These are phyloP conservation scores for Dissophora ornata DNA, from an alignment of 192 early-diverging fungal species.

Conservation along the genomic window DNA sequence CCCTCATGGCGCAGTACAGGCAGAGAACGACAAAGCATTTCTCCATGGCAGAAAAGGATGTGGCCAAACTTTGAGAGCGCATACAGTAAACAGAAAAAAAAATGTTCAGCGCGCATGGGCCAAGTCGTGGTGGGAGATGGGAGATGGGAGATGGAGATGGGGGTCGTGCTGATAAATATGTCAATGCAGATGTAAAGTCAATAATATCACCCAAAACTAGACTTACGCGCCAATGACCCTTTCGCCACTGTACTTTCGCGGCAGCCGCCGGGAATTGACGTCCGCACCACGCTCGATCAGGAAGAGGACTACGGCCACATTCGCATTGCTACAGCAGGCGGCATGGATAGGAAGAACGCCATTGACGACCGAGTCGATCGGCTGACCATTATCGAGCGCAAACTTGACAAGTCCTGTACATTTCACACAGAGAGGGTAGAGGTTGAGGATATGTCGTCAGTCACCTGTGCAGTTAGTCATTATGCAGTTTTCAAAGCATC, in stretches of 20 bases:
- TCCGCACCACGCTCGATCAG: slow-evolving; percentile 79
- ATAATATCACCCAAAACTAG: background rate
- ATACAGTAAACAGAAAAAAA: background rate
- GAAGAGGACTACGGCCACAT: slow-evolving; percentile 72
- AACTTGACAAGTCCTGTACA: slow-evolving; percentile 69
- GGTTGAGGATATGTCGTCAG: too few relatives aligned
- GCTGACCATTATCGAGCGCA: slow-evolving; percentile 74
- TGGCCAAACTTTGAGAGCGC: background rate
- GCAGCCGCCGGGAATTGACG: slow-evolving; percentile 66
- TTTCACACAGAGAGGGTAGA: too few relatives aligned
- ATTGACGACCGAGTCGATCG: slow-evolving; percentile 75
- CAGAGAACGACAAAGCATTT: too few relatives aligned
- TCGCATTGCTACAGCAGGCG: slow-evolving; percentile 70
- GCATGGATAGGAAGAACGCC: slow-evolving; percentile 79
- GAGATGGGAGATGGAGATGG: background rate
- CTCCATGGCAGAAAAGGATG: too few relatives aligned
- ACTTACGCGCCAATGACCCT: slow-evolving; percentile 32
- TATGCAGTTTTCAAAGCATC: too few relatives aligned
- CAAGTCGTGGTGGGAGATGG: slow-evolving; percentile 6
- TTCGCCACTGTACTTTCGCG: slow-evolving; percentile 52
- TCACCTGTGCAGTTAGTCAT: too few relatives aligned
- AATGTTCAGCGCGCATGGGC: slow-evolving; percentile 15
- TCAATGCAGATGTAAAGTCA: background rate
- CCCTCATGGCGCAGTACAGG: too few relatives aligned
- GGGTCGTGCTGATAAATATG: background rate